Percentiles rank a stretch among this genome's conserved stretches.
Conservation (phyloP, 768 basidiomycete genomes). For the Clathrus columnatus region DNA sequence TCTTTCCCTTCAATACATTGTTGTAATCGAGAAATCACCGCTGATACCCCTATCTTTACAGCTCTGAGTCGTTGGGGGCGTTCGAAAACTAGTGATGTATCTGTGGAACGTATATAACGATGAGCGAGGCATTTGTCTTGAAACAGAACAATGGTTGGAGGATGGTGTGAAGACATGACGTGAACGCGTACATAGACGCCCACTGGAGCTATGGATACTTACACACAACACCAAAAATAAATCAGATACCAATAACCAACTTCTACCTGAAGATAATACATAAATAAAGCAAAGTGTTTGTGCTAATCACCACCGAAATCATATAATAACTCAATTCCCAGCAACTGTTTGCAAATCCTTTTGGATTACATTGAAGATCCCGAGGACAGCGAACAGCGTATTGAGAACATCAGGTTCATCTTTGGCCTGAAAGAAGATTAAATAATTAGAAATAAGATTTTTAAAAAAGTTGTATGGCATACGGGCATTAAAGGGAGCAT, state of each 20-base stretch:
- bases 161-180: constrained; percentile 2
- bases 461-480: too few species aligned
- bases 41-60: constrained; percentile 72
- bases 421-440: too few species aligned
- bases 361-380: too few species aligned
- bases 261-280: not conserved
- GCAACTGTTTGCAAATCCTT: too few species aligned
- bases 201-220: not conserved
- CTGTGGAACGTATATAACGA: constrained; percentile 67
- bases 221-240: not conserved
- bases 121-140: constrained; percentile 72
- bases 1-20: constrained; percentile 14
- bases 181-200: not conserved
- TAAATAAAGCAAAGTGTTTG: too few species aligned
- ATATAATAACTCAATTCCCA: too few species aligned
- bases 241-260: not conserved
- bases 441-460: too few species aligned
- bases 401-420: too few species aligned
- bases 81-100: constrained; percentile 75
- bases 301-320: too few species aligned
- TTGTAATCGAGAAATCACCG: constrained; percentile 68
- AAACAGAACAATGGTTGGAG: constrained; percentile 30
- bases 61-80: constrained; percentile 84
- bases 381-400: too few species aligned
- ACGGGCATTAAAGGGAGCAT: too few species aligned